phyloP scores from a whole-genome alignment of 2,329 filamentous ascomycete species.

The Talaromyces funiculosus region DNA sequence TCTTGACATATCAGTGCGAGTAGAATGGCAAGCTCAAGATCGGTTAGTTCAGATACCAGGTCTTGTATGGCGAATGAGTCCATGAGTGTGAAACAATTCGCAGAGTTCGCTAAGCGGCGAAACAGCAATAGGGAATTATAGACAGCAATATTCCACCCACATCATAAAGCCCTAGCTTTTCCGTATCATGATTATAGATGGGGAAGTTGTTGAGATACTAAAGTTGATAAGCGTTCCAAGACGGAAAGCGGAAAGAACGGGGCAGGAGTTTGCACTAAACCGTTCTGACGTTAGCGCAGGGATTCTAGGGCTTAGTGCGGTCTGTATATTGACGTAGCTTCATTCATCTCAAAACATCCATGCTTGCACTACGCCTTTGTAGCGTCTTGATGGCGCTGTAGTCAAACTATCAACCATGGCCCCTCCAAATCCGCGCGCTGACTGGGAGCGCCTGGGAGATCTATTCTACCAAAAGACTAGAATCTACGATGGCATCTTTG shows the following conservation, averaged over 20 bases:
- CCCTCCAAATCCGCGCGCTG: conserved; percentile 64
- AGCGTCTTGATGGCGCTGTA: conserved; percentile 9
- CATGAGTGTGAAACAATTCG: conserved; percentile 41
- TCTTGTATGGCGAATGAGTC: conserved; percentile 57
- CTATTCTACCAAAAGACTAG: conserved; percentile 93
- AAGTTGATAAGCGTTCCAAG: conserved; percentile 6
- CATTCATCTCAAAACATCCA: background rate
- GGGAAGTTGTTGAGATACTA: background rate
- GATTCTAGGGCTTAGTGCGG: conserved; percentile 6
- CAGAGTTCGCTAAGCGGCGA: too few relatives aligned
- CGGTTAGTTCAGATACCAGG: conserved; percentile 71
- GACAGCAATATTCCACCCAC: background rate
- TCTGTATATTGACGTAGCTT: conserved; percentile 8
- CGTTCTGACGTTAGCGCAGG: background rate
- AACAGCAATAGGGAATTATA: background rate
- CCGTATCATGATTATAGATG: background rate
- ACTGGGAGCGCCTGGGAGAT: conserved; percentile 91
- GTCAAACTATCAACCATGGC: conserved; percentile 20
- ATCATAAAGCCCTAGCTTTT: background rate
- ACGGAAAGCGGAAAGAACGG: background rate
- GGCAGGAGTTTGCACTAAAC: background rate
- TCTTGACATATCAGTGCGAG: conserved; percentile 75
- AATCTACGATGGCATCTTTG: conserved; percentile 88
- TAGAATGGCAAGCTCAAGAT: conserved; percentile 80
- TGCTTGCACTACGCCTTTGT: background rate